phyloP scores from a whole-genome alignment of 768 basidiomycete genomes.

The Boletellus sp. region DNA sequence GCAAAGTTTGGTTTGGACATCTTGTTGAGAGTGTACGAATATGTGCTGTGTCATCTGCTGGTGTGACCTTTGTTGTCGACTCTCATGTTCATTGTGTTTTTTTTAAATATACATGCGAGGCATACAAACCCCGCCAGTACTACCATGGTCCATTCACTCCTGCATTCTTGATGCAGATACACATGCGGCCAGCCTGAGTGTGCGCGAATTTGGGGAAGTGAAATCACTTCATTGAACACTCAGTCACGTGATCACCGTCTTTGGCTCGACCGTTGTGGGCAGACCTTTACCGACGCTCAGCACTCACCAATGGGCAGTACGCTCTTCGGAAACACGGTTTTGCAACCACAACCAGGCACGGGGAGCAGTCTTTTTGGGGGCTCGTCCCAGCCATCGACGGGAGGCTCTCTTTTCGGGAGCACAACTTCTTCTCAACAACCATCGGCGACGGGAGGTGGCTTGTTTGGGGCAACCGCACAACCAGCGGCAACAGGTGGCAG shows the following conservation, averaged over 20 bases:
- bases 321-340: conserved; percentile 23
- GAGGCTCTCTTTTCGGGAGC: conserved; percentile 17
- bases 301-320: conserved; percentile 12
- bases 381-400: conserved; percentile 24
- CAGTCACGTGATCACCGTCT: conserved; percentile 14
- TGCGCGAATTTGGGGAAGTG: too few species aligned
- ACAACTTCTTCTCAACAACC: conserved; percentile 13
- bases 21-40: background rate
- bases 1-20: background rate
- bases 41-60: background rate
- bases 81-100: too few species aligned
- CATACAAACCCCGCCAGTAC: too few species aligned
- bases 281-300: background rate
- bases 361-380: conserved; percentile 26
- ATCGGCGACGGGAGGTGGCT: conserved; percentile 7
- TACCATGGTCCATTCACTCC: too few species aligned
- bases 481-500: conserved; percentile 4
- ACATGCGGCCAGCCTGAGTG: too few species aligned
- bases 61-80: too few species aligned
- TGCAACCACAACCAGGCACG: conserved; percentile 23
- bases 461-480: conserved; percentile 19
- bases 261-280: background rate
- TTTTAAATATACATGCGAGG: too few species aligned
- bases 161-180: background rate
- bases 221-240: too few species aligned